phyloP scores from a whole-genome alignment of 2,329 filamentous ascomycete genomes.

The Microthyrium microscopicum region DNA sequence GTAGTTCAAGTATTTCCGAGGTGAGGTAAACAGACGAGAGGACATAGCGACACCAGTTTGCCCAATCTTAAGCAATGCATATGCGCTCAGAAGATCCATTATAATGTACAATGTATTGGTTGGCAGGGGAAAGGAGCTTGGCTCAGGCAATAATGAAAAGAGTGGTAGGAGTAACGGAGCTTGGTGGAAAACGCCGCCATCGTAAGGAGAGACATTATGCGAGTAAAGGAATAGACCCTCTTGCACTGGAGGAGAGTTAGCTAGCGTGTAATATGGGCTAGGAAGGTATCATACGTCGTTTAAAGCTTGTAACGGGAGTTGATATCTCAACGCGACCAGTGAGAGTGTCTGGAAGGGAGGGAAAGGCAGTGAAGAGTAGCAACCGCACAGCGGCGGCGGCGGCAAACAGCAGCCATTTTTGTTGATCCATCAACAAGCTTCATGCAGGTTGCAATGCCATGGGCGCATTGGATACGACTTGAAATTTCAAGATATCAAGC shows the following conservation, averaged over 20 bases:
- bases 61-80: conserved; percentile 63
- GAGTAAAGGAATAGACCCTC: conserved; percentile 93
- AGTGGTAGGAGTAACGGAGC: conserved; percentile 80
- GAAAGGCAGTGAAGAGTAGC: conserved; percentile 64
- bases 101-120: conserved; percentile 66
- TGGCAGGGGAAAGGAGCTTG: conserved; percentile 48
- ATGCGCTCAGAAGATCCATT: conserved; percentile 67
- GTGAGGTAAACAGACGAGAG: conserved; percentile 63
- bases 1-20: conserved; percentile 59
- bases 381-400: conserved; percentile 65
- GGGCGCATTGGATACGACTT: too few relatives aligned
- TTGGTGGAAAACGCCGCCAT: conserved; percentile 70
- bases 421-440: conserved; percentile 39
- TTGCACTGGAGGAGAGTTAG: conserved; percentile 47
- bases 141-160: conserved; percentile 72
- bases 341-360: conserved; percentile 66
- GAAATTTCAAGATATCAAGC: too few relatives aligned
- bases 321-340: conserved; percentile 91
- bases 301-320: conserved; percentile 94
- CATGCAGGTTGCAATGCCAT: too few relatives aligned
- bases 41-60: conserved; percentile 61
- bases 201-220: conserved; percentile 91
- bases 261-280: neutral
- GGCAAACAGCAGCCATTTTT: conserved; percentile 52
- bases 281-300: conserved; percentile 49